Evolutionary conservation across 2,329 filamentous ascomycete species (phyloP).

Genomic region (Alternaria viburni): DNA sequence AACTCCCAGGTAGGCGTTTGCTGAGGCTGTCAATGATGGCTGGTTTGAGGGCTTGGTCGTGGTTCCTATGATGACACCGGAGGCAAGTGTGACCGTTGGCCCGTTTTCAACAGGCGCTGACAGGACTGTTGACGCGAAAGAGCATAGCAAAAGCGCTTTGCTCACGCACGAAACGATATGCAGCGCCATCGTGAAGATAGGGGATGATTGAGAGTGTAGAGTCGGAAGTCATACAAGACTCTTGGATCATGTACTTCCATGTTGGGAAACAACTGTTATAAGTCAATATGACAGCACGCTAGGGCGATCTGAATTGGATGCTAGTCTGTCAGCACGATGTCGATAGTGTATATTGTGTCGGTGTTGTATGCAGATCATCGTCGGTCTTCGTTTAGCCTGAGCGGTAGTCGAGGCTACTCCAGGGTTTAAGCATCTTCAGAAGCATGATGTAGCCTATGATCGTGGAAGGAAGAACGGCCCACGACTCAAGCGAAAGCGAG

Average conservation of each 20-base stretch:
- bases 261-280: not conserved
- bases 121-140: not conserved
- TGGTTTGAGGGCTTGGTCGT: constrained; percentile 8
- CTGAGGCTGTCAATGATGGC: constrained; percentile 11
- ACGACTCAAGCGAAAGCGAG: not conserved
- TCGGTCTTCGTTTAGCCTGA: not conserved
- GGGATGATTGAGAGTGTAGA: not conserved
- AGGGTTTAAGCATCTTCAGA: not conserved
- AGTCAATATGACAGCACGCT: not conserved
- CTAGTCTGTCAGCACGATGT: not conserved
- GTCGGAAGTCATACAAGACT: not conserved
- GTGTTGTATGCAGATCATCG: not conserved
- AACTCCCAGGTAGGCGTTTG: constrained; percentile 22
- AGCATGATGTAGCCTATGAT: not conserved
- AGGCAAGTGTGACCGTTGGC: constrained; percentile 12
- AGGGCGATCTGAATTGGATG: not conserved
- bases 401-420: not conserved
- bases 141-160: not conserved
- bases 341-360: not conserved
- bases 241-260: too few relatives aligned
- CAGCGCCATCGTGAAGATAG: not conserved
- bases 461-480: not conserved
- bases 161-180: not conserved
- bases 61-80: constrained; percentile 14
- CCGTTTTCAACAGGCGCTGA: not conserved